These are phyloP conservation scores for Gastrolobium villosum DNA, from an alignment of 306 rosid species.

Conservation along the genomic window DNA sequence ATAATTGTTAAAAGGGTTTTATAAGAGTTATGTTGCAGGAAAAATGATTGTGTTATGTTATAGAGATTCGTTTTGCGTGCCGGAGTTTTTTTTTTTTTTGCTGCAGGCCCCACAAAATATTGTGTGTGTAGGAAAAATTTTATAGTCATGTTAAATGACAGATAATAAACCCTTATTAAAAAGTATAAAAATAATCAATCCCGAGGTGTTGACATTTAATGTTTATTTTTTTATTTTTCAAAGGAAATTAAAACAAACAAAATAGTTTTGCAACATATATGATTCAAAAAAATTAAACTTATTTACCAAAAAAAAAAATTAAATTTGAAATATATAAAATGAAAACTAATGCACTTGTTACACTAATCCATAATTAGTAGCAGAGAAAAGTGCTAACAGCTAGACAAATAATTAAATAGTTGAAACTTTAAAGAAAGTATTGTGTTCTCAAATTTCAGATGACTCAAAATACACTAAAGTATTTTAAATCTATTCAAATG, in stretches of 20 bases:
- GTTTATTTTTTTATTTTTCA: background rate
- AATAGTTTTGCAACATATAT: slow-evolving; percentile 15
- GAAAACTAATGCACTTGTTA: background rate
- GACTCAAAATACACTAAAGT: background rate
- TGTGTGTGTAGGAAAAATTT: too few relatives aligned
- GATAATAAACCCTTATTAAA: too few relatives aligned
- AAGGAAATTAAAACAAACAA: background rate
- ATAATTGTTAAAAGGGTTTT: background rate
- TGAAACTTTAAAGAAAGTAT: background rate
- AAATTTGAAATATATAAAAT: background rate
- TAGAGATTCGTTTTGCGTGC: too few relatives aligned
- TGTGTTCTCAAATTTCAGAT: background rate
- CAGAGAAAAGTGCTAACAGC: background rate
- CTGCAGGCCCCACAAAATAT: too few relatives aligned
- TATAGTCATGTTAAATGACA: too few relatives aligned
- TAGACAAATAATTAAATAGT: background rate
- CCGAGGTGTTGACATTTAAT: background rate
- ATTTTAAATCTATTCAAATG: background rate
- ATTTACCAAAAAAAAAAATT: too few relatives aligned
- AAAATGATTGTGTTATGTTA: too few relatives aligned
- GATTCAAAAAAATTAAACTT: background rate
- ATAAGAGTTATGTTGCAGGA: too few relatives aligned
- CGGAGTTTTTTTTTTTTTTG: too few relatives aligned
- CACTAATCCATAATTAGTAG: background rate
- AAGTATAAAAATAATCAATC: background rate